Evolutionary conservation across 2,329 filamentous ascomycete genomes (phyloP), one percentile per base, ranked within the genome.

Genomic region (Penicillium rolfsii): DNA sequence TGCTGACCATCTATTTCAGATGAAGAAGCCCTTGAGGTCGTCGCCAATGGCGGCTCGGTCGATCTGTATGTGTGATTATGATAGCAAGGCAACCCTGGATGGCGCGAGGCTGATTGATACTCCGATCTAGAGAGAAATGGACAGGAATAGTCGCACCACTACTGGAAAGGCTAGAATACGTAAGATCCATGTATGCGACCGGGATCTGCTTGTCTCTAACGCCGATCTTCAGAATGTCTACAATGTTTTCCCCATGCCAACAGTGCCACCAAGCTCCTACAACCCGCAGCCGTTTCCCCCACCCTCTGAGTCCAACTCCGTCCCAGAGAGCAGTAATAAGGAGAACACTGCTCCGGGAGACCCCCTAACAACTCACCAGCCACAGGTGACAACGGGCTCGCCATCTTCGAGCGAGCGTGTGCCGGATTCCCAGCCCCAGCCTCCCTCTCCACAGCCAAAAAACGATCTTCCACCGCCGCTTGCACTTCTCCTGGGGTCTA

Each of bases 231-330:
- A 96, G 91, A 94, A 93, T 67, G 85, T 90, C 43, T 85, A 86
- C 75, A 83, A 87, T 73, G 88, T 89, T 55, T 97, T 96, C 70
- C 87, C 90, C 45, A 88, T 89, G 68, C 90, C 90, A 11, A 82
- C 80, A 56, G 77, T 86, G 55, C 83, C 79, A 46, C 76, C 78
- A 61, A 64, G 66, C 38, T 40, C 61, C 33, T 46, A 52, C 35
- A 58, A 61, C 56, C 69, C 70, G 41, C 72, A 67, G 52, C 64
- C 63, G 40, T 69, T 67, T 43, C 61, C 62, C 55, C 73, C 63
- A 66, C 60, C 67, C 12, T 67, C 69, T 66, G 73, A 74, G 43
- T 59, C 67, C 54, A 74, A 70, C 22, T 52, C 69, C 6, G 64
- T 67, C 12, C 64, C 67, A 33, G 67, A 67, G 53, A 76, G 73